A percentile compares a stretch with the other conserved stretches of the same genome.
Evolutionary conservation across 108 stramenopile genomes (phyloP).

Genomic region (Cyclostephanos invisitatus): DNA sequence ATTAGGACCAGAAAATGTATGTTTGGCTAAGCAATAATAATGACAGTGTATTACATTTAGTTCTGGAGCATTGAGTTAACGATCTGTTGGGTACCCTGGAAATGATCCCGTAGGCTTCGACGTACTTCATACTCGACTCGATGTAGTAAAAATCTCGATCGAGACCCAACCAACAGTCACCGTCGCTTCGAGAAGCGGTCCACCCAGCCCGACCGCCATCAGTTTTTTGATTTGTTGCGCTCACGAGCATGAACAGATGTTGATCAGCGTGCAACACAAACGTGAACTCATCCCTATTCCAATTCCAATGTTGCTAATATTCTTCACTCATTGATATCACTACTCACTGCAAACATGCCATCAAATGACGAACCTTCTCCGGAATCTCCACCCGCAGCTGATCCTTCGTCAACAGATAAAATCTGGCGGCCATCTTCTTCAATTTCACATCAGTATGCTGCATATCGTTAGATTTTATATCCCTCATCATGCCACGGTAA

Average conservation of each 20-base stretch:
- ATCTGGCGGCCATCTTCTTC: conserved; percentile 72
- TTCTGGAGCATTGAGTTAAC: too few species aligned
- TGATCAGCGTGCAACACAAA: too few species aligned
- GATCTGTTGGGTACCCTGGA: too few species aligned
- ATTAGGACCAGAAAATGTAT: conserved; percentile 1
- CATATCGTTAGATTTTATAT: conserved; percentile 79
- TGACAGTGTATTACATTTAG: background rate
- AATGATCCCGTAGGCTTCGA: too few species aligned
- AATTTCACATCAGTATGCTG: conserved; percentile 76
- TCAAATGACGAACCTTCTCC: conserved; percentile 57
- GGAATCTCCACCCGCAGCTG: conserved; percentile 68
- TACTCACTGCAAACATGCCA: conserved; percentile 26
- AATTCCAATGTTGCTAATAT: background rate
- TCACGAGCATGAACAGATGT: too few species aligned
- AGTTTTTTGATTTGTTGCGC: too few species aligned
- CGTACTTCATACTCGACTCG: too few species aligned
- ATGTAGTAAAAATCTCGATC: too few species aligned
- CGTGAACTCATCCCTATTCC: background rate
- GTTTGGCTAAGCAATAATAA: background rate
- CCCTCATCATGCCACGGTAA: conserved; percentile 69
- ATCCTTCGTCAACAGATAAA: conserved; percentile 60
- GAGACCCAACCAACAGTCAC: too few species aligned
- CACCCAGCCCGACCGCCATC: too few species aligned
- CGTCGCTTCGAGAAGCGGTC: too few species aligned
- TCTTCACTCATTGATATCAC: background rate